Conservation (phyloP, 164 flowering plant genomes). For the Kalanchoe fedtschenkoi region DNA sequence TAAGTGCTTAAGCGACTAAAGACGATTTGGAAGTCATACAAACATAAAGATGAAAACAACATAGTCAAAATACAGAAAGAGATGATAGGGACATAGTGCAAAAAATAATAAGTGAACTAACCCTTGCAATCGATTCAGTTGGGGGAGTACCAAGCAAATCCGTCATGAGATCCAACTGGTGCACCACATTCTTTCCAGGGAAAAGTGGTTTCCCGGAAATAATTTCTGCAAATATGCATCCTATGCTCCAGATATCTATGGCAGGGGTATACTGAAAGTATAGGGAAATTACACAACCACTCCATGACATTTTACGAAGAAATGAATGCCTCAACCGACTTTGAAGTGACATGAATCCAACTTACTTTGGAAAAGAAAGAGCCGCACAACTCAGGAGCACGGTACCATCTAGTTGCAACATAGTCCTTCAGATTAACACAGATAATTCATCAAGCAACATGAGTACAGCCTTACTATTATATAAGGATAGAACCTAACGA, state of each 20-base stretch:
- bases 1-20: neutral
- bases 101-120: constrained; percentile 14
- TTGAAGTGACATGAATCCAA: neutral
- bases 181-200: constrained; percentile 96
- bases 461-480: neutral
- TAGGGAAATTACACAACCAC: neutral
- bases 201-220: constrained; percentile 83
- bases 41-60: neutral
- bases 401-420: constrained; percentile 74
- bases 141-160: constrained; percentile 95
- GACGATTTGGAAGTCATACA: neutral
- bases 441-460: neutral
- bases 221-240: constrained; percentile 96
- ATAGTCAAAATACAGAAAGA: neutral
- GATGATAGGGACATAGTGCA: neutral
- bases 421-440: constrained; percentile 32
- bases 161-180: constrained; percentile 92
- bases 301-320: neutral
- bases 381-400: constrained; percentile 72
- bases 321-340: neutral
- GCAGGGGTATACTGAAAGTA: constrained; percentile 82
- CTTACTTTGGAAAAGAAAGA: constrained; percentile 61
- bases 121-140: constrained; percentile 75
- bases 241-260: constrained; percentile 96
- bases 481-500: neutral